phyloP scores from a whole-genome alignment of 108 stramenopile species.

The Nannochloropsis gaditana region DNA sequence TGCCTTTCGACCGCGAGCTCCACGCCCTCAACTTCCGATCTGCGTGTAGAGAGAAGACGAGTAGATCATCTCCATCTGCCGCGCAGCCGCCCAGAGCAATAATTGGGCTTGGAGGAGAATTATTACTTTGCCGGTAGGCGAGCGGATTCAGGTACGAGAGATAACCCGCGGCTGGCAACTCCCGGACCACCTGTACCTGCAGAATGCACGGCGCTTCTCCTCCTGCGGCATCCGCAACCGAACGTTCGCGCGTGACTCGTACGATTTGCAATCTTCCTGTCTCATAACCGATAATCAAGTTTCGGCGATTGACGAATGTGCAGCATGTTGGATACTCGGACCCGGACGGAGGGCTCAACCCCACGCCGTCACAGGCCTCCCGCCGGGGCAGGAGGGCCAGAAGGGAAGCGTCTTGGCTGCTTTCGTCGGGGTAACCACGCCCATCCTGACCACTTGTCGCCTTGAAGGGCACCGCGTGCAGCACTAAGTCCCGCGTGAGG shows the following conservation, averaged over 20 bases:
- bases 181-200: not conserved
- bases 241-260: not conserved
- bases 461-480: slow-evolving; percentile 9
- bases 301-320: not conserved
- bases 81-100: not conserved
- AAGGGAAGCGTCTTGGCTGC: not conserved
- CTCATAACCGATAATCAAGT: not conserved
- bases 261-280: not conserved
- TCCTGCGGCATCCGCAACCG: not conserved
- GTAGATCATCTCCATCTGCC: not conserved
- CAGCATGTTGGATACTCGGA: slow-evolving; percentile 14
- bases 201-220: not conserved
- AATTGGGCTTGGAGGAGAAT: not conserved
- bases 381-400: not conserved
- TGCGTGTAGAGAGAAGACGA: slow-evolving; percentile 13
- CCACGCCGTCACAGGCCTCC: not conserved
- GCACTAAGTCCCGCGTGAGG: slow-evolving; percentile 15
- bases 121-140: not conserved
- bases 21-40: not conserved
- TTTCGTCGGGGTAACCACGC: not conserved
- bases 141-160: not conserved
- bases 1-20: not conserved
- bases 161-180: not conserved
- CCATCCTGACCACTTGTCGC: not conserved
- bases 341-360: not conserved